Evolutionary conservation across 2,329 filamentous ascomycete species (phyloP).

Genomic region (Fusarium sp.): DNA sequence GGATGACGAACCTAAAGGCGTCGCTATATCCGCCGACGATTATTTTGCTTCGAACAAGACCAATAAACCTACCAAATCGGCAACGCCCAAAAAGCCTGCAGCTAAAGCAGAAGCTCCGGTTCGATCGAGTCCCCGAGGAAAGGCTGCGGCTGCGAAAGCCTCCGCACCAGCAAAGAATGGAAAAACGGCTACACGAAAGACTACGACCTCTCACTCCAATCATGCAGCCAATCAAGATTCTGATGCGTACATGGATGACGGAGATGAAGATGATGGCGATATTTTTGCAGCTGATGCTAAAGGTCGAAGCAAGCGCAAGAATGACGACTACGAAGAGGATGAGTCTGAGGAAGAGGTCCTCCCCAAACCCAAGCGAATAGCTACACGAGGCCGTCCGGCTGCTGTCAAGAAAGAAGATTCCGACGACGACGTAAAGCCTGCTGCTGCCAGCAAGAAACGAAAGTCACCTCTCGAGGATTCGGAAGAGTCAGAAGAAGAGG

Average conservation of each 20-base stretch:
- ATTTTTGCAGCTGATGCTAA: conserved; percentile 82
- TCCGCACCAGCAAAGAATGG: conserved; percentile 47
- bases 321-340: conserved; percentile 80
- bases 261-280: conserved; percentile 78
- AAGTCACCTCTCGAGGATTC: conserved; percentile 67
- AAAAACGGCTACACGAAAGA: conserved; percentile 54
- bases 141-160: conserved; percentile 51
- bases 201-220: conserved; percentile 55
- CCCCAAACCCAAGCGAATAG: conserved; percentile 69
- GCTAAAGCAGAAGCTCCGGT: conserved; percentile 58
- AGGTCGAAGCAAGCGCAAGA: conserved; percentile 72
- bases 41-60: conserved; percentile 65
- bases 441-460: conserved; percentile 62
- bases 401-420: conserved; percentile 31
- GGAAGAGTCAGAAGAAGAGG: conserved; percentile 68
- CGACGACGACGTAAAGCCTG: conserved; percentile 46
- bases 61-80: conserved; percentile 52
- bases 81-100: conserved; percentile 56
- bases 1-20: conserved; percentile 58
- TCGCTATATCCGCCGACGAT: conserved; percentile 65
- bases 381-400: conserved; percentile 54
- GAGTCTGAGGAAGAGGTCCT: conserved; percentile 76
- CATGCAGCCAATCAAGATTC: conserved; percentile 61
- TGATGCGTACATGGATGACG: conserved; percentile 72
- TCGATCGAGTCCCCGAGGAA: conserved; percentile 65